Evolutionary conservation across 2,329 filamentous ascomycete species (phyloP), one percentile per base, ranked within the genome.

Genomic region (Pseudogymnoascus sp.): DNA sequence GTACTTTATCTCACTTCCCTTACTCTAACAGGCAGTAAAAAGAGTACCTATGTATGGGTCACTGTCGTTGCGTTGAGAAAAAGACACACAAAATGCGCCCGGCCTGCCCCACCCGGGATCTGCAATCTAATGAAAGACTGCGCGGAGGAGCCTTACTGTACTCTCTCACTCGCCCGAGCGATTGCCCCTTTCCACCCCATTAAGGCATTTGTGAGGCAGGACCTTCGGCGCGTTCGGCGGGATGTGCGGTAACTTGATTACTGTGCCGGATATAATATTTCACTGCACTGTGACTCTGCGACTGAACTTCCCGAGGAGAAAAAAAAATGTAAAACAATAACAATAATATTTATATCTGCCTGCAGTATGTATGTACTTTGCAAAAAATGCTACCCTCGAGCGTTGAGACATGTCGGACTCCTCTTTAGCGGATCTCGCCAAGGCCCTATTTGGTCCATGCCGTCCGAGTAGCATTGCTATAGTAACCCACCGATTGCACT

Each of bases 161-260:
- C 51, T 57, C 51, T 57, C 51, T 57, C 51, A 21, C 51, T 57
- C 51, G 51, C 51, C 51, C 51, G 51, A 57, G 51, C 29, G 51
- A 57, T 36, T 57, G 51, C 51, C 51, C 51, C 51, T 36, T 57
- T 57, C 34, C 12, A 21, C 29, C 51, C n/a, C 12, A 14, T 10
- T n/a, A 34, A 36, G 51, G 29, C 51, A 57, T 36, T 36, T 57
- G 51, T 21, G 51, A 57, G 10, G 47, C 47, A 57, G 11, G 11
- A 12, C n/a, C 47, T 5, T 34, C 16, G 29, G 51, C 29, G 16
- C 51, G 29, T 57, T 57, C 51, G 29, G 11, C 16, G 51, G 51
- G 51, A 21, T 57, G 26, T 12, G n/a, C 26, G 26, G 51, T 21
- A 29, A 11, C 10, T 36, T 57, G 51, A 57, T 57, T 57, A 18